These are phyloP conservation scores for Mycena leptocephala DNA, from an alignment of 768 basidiomycete species.

Conservation along the genomic window DNA sequence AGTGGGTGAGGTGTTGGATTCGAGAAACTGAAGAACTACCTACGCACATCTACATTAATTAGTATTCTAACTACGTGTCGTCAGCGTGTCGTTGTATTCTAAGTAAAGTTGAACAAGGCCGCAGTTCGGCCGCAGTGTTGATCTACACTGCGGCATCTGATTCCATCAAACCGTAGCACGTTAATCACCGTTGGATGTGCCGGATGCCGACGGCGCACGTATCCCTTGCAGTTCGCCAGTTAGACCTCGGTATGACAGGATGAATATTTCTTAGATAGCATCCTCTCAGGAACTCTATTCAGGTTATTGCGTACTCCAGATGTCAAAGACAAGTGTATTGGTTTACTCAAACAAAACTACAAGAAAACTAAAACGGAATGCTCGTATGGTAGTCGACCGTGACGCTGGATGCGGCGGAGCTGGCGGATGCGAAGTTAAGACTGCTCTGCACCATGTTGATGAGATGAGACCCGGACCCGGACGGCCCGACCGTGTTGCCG, in stretches of 20 bases:
- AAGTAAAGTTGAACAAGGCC: too few species aligned
- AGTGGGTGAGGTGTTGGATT: too few species aligned
- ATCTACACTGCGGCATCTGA: too few species aligned
- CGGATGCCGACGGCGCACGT: too few species aligned
- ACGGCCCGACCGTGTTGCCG: conserved; percentile 11
- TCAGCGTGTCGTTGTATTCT: too few species aligned
- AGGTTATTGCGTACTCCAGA: conserved; percentile 6
- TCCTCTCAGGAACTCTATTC: neutral
- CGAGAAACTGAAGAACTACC: too few species aligned
- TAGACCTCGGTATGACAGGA: neutral
- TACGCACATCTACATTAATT: too few species aligned
- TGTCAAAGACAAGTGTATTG: conserved; percentile 2
- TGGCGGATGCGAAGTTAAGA: neutral
- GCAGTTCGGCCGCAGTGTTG: too few species aligned
- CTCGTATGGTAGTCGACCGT: conserved; percentile 11
- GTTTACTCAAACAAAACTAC: neutral
- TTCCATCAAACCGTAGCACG: too few species aligned
- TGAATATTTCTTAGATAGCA: neutral
- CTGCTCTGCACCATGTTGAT: conserved; percentile 14
- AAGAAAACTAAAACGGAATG: conserved; percentile 14
- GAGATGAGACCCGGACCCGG: conserved; percentile 10
- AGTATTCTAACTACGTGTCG: too few species aligned
- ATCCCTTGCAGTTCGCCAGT: too few species aligned
- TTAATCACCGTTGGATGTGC: too few species aligned
- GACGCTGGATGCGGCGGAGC: neutral